Base-by-base conservation (phyloP, 2,329 filamentous ascomycete species). In the Fusarium staphyleae region DNA sequence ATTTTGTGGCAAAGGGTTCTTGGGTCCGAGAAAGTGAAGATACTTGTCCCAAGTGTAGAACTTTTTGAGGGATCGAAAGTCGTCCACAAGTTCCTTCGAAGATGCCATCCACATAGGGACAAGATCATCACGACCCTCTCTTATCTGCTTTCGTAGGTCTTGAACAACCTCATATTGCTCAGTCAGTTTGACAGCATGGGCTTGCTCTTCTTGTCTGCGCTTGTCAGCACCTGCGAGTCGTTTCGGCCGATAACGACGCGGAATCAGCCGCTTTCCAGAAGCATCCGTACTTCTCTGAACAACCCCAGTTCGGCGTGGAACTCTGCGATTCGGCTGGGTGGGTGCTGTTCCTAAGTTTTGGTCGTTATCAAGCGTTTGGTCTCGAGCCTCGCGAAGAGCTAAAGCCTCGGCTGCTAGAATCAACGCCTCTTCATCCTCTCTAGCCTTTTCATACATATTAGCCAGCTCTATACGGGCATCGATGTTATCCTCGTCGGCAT, bases 391-490 rank as follows among this genome's bases (percentile, higher is more conserved):
- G 57, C 83, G 82, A 16, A 92, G 76, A 26, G 84, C 79, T 63
- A 93, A 82, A 8, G 90, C 87, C 69, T 96, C 88, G 28, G 88
- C 88, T 41, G 90, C 85, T 43, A 92, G 83, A 53, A 89, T 86
- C 52, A 92, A 84, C 1, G 92, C 92, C 66, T 91, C 86, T 66
- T 92, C 88, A 16, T 83, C 86, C 74, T 88, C 85, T 57, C 87
- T 87, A 36, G 83, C 82, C 58, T 82, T 85, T 70, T 96, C 91
- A 67, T 96, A 96, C 72, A 97, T 85, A 66, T 89, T 92, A 11
- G 91, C 91, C 9, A 97, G 79, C 65, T 91, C 85, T 24, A 90
- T 85, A 32, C 91, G 87, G 32, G 91, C 90, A 57, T 92, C 87
- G 40, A 93, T 86, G 52, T 88, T 87, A 33, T 85, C 79, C 36